Percentiles rank a stretch among this genome's conserved stretches.
Conservation (phyloP, 768 basidiomycete species). For the Auricularia cornea region DNA sequence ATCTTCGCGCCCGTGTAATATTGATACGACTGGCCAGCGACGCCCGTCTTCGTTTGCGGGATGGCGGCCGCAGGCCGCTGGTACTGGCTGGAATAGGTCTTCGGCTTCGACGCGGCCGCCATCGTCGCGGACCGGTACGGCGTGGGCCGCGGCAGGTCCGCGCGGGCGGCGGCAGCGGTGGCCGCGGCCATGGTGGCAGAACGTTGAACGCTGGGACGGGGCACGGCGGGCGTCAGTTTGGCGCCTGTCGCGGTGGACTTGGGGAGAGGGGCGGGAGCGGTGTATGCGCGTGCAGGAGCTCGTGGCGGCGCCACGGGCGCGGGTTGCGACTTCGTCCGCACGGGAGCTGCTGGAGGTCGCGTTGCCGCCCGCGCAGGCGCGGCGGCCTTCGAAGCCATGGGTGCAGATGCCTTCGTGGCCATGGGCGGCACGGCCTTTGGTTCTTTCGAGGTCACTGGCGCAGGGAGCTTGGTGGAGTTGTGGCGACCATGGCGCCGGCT, state of each 20-base stretch:
- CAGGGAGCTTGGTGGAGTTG: conserved; percentile 10
- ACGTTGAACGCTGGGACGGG: neutral
- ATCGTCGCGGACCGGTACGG: neutral
- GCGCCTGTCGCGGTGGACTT: neutral
- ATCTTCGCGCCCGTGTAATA: neutral
- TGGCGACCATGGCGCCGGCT: conserved; percentile 18
- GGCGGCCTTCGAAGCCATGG: conserved; percentile 25
- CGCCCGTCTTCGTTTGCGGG: neutral
- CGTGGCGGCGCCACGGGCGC: neutral
- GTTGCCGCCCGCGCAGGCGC: conserved; percentile 16
- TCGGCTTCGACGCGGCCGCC: neutral
- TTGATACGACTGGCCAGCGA: neutral
- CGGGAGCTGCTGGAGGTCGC: neutral
- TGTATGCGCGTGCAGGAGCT: neutral
- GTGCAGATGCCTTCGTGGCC: neutral
- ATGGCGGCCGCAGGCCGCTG: neutral
- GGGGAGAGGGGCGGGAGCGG: neutral
- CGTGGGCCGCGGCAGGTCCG: neutral
- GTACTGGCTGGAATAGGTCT: neutral
- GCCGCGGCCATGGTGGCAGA: neutral
- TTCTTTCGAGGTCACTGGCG: conserved; percentile 5
- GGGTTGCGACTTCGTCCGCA: neutral
- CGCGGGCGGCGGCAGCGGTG: neutral
- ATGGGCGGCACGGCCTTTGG: neutral
- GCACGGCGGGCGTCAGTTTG: too few relatives aligned